Conservation (phyloP, 441 rosid genomes). For the Croton laevigatus region DNA sequence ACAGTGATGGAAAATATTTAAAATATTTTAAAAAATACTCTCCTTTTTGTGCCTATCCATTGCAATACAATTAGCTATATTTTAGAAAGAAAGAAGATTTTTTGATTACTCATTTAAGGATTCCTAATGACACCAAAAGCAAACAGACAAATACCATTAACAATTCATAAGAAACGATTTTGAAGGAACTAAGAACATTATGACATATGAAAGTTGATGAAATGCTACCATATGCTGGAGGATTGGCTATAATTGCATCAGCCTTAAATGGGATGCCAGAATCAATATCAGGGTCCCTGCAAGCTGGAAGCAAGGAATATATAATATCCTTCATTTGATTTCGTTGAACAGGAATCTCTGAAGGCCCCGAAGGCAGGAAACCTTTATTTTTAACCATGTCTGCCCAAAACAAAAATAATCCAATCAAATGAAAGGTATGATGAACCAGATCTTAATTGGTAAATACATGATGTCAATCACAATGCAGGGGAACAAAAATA, state of each 20-base stretch:
- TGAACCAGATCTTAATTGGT: slow-evolving; percentile 13
- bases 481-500: background rate
- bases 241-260: slow-evolving; percentile 98
- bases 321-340: slow-evolving; percentile 91
- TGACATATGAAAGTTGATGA: slow-evolving; percentile 14
- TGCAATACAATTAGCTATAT: no score
- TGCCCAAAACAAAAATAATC: slow-evolving; percentile 39
- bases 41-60: no score
- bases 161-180: slow-evolving; percentile 8
- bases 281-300: slow-evolving; percentile 89
- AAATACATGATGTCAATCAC: slow-evolving; percentile 6
- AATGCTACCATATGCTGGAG: slow-evolving; percentile 90
- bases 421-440: slow-evolving; percentile 18
- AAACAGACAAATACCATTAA: background rate
- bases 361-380: slow-evolving; percentile 96
- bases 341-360: slow-evolving; percentile 88
- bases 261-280: slow-evolving; percentile 81
- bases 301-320: slow-evolving; percentile 86
- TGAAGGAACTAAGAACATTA: slow-evolving; percentile 3
- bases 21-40: no score
- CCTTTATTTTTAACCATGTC: slow-evolving; percentile 99
- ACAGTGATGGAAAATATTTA: no score
- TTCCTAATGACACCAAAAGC: background rate
- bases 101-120: background rate
- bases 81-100: no score